Percentiles rank a stretch among this genome's conserved stretches.
Conservation (phyloP, 176 grass and related monocot genomes). For the Melocanna baccifera region DNA sequence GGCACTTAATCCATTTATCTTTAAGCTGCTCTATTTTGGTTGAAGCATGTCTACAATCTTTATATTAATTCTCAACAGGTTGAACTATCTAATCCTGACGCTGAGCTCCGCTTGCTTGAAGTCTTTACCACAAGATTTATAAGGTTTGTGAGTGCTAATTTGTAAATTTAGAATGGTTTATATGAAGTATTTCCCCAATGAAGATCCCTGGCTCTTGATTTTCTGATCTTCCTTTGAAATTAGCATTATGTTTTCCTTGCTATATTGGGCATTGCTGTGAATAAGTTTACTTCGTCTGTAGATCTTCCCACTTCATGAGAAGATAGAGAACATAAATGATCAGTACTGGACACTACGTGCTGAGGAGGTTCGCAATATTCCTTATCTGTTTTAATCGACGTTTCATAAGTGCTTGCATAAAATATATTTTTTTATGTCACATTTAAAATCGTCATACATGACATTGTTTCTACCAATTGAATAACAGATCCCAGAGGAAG, state of each 20-base stretch:
- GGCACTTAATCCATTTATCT: neutral
- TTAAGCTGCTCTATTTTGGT: neutral
- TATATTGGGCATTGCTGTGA: slow-evolving; percentile 12
- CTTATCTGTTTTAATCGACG: neutral
- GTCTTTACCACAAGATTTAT: slow-evolving; percentile 98
- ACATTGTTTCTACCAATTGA: slow-evolving; percentile 27
- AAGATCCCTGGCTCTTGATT: neutral
- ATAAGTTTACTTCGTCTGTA: slow-evolving; percentile 11
- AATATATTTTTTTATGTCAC: neutral
- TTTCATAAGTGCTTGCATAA: neutral
- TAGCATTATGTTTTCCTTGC: neutral
- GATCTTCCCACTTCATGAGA: slow-evolving; percentile 73
- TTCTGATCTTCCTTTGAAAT: neutral
- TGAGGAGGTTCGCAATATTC: slow-evolving; percentile 56
- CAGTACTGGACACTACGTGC: slow-evolving; percentile 85
- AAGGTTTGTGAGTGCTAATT: slow-evolving; percentile 49
- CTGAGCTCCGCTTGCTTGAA: slow-evolving; percentile 91
- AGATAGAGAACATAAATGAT: slow-evolving; percentile 92
- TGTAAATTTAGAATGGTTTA: slow-evolving; percentile 2
- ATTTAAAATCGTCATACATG: neutral
- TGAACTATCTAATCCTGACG: slow-evolving; percentile 83
- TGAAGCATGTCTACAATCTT: slow-evolving; percentile 15
- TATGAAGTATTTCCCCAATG: slow-evolving; percentile 2
- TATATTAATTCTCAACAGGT: slow-evolving; percentile 55
- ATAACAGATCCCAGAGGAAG: slow-evolving; percentile 75